Base-by-base conservation (phyloP, 768 basidiomycete species). In the Russula brevipes region DNA sequence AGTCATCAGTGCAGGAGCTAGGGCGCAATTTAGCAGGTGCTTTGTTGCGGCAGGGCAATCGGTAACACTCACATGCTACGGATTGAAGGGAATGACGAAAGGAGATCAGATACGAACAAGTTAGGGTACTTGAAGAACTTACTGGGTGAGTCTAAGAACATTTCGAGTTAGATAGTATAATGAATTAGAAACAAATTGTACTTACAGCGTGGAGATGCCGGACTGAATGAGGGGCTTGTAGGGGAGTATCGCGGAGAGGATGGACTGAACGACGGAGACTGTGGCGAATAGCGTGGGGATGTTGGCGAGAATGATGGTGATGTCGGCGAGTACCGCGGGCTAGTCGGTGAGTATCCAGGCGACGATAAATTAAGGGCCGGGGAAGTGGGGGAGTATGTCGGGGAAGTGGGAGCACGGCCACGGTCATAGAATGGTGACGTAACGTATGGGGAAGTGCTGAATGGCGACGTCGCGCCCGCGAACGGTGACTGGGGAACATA, bases 211-310 rank as follows among this genome's bases (percentile, higher is more conserved):
- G 93, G 94, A n/a, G 91, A 93, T 24, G 88, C 85, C 31, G 89
- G 90, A 64, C 88, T 90, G 77, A 91, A 94, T 0, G 86, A 88
- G 0, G 92, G 92, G 71, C 88, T 91, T 14, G 92, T 89, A 2
- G 93, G 93, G 12, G 92, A 93, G 72, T 91, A 93, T 12, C 87
- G 79, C 11, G 92, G 94, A 24, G 91, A 91, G n/a, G 91, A 86
- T 30, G 92, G 92, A 67, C 89, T 92, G 79, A 94, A 96, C 0
- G 88, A 91, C 0, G 94, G 94, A 3, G 91, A 94, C 11, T 93
- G 92, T 1, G 93, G 94, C 64, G 86, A 89, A 76, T 91, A 96
- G 14, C 89, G 88, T 9, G 94, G 94, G 1, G 91, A 93, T 64
- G 93, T 89, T 0, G 93, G 94, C 3, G 91, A 93, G 79, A 89